phyloP scores from a whole-genome alignment of 352 stramenopile species.

The Pythium guiyangense region DNA sequence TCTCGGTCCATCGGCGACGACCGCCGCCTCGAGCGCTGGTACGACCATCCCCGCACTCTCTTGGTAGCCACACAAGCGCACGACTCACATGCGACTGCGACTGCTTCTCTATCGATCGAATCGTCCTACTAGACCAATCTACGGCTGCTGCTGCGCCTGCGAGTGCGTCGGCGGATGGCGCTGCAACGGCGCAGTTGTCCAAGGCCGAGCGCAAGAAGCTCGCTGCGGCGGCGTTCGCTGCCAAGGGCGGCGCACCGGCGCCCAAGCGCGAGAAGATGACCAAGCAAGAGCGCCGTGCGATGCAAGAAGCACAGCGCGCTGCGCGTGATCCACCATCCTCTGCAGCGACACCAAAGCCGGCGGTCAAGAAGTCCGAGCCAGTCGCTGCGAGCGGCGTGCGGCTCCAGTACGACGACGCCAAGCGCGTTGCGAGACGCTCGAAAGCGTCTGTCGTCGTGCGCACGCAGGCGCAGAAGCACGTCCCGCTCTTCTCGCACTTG shows the following conservation, averaged over 20 bases:
- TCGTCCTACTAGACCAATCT: neutral
- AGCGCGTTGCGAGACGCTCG: slow-evolving; percentile 70
- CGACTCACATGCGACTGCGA: no score
- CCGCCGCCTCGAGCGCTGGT: neutral
- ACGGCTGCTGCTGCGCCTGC: neutral
- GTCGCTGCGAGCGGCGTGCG: slow-evolving; percentile 37
- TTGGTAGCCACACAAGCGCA: neutral
- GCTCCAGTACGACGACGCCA: slow-evolving; percentile 77
- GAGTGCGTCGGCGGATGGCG: neutral
- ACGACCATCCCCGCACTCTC: neutral
- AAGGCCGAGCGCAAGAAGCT: slow-evolving; percentile 74
- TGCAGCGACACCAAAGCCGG: neutral
- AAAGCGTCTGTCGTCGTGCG: slow-evolving; percentile 65
- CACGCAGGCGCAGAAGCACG: slow-evolving; percentile 77
- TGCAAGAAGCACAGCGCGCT: slow-evolving; percentile 89
- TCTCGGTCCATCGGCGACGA: slow-evolving; percentile 27
- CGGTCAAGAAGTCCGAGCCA: slow-evolving; percentile 30
- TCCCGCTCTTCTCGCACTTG: slow-evolving; percentile 81
- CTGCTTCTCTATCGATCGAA: neutral
- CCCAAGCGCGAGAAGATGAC: slow-evolving; percentile 81
- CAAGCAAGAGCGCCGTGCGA: slow-evolving; percentile 90
- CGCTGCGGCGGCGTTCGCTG: slow-evolving; percentile 53
- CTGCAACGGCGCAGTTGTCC: slow-evolving; percentile 25
- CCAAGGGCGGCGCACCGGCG: slow-evolving; percentile 26
- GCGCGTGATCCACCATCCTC: slow-evolving; percentile 56